Percentiles rank a stretch among this genome's conserved stretches.
These are phyloP conservation scores for Peribolospora kevripleyi DNA, from an alignment of 768 basidiomycete genomes.

Conservation along the genomic window DNA sequence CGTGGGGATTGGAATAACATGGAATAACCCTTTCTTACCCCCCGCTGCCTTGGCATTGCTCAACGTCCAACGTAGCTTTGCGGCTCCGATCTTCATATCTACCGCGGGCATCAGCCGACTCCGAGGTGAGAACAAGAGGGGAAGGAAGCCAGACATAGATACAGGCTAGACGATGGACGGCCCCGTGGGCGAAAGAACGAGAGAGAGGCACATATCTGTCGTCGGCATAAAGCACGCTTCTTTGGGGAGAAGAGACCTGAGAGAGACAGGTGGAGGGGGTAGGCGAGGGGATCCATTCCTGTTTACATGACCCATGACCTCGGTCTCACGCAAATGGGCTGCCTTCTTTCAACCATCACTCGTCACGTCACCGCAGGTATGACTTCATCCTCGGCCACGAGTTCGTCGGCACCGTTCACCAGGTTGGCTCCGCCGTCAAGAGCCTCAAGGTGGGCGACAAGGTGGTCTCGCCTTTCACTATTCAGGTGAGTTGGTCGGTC, in stretches of 20 bases:
- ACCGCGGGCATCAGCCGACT: slow-evolving; percentile 10
- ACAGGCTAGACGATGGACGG: too few relatives aligned
- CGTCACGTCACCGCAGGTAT: not conserved
- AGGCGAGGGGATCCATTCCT: not conserved
- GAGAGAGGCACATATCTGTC: not conserved
- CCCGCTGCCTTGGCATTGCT: not conserved
- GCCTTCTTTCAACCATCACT: too few relatives aligned
- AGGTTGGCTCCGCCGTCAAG: slow-evolving; percentile 14
- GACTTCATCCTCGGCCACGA: slow-evolving; percentile 17
- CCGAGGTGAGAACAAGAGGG: not conserved
- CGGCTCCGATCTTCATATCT: slow-evolving; percentile 16
- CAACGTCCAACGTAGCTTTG: not conserved
- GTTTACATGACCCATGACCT: too few relatives aligned
- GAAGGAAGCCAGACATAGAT: too few relatives aligned
- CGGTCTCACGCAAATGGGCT: too few relatives aligned
- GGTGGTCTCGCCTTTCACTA: slow-evolving; percentile 18
- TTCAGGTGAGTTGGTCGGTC: not conserved
- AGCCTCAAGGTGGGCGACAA: slow-evolving; percentile 18
- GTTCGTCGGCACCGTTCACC: slow-evolving; percentile 11
- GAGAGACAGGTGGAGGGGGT: not conserved
- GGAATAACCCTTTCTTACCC: not conserved
- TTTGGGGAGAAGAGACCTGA: not conserved
- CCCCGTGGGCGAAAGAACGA: too few relatives aligned
- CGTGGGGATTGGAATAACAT: not conserved
- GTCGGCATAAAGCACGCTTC: not conserved